These are phyloP conservation scores for Spatholobus suberectus DNA, from an alignment of 306 rosid species.

Conservation along the genomic window DNA sequence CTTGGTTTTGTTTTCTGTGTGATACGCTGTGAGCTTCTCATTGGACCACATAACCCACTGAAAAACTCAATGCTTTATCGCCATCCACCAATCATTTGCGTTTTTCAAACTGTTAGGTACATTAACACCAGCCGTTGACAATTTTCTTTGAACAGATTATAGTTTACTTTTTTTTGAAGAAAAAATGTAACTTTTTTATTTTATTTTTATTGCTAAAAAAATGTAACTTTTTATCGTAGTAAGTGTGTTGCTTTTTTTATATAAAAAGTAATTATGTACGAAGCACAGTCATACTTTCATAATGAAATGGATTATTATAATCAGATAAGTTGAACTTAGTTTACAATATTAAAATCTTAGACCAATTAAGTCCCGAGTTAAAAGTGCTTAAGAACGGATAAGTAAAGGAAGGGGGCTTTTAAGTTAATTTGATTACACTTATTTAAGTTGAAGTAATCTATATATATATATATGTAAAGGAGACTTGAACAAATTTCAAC, in stretches of 20 bases:
- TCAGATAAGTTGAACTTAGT: neutral
- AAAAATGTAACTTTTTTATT: too few relatives aligned
- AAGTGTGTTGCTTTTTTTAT: neutral
- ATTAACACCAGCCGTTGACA: conserved; percentile 11
- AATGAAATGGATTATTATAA: too few relatives aligned
- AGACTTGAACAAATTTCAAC: too few relatives aligned
- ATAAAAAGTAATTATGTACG: too few relatives aligned
- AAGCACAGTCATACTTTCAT: too few relatives aligned
- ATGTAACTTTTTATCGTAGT: neutral
- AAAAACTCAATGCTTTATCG: conserved; percentile 1
- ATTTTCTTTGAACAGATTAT: neutral
- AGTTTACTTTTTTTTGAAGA: neutral
- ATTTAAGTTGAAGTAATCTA: neutral
- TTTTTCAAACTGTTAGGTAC: conserved; percentile 40
- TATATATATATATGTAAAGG: too few relatives aligned
- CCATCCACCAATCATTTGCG: conserved; percentile 18
- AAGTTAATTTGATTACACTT: neutral
- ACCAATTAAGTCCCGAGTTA: neutral
- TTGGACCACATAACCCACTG: conserved; percentile 48
- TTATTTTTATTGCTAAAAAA: too few relatives aligned
- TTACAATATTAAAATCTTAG: neutral
- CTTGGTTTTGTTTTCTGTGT: conserved; percentile 37
- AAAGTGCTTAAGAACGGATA: neutral
- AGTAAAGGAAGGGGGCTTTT: neutral
- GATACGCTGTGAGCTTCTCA: conserved; percentile 33